Conservation (phyloP, 2,329 filamentous ascomycete genomes). For the Aspergillus brunneoviolaceus region DNA sequence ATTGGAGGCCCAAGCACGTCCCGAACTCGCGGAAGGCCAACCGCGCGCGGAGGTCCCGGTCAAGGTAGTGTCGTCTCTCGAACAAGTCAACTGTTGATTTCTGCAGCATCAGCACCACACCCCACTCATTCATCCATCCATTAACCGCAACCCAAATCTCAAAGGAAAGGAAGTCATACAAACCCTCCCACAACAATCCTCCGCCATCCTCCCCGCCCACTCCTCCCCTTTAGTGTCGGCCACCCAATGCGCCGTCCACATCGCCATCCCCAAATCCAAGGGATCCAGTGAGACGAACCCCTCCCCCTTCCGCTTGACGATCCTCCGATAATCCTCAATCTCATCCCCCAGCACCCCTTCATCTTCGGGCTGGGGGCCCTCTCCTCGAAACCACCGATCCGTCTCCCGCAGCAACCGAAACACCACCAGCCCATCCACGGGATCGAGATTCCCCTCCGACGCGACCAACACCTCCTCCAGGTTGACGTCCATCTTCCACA, state of each 20-base stretch:
- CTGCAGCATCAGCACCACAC: neutral
- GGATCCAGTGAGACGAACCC: constrained; percentile 50
- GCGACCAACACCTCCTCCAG: constrained; percentile 49
- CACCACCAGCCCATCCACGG: constrained; percentile 55
- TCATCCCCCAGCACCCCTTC: constrained; percentile 46
- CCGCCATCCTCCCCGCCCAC: constrained; percentile 48
- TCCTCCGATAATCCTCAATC: constrained; percentile 53
- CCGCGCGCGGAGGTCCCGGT: constrained; percentile 35
- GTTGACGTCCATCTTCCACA: constrained; percentile 59
- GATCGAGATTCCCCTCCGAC: constrained; percentile 57
- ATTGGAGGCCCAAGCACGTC: constrained; percentile 50
- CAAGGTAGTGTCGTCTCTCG: constrained; percentile 36
- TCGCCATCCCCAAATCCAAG: constrained; percentile 60
- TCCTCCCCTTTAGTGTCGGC: constrained; percentile 38
- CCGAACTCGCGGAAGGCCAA: constrained; percentile 59
- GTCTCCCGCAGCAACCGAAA: constrained; percentile 51
- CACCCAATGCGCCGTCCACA: constrained; percentile 58
- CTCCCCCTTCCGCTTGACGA: constrained; percentile 49
- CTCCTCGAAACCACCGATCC: constrained; percentile 25
- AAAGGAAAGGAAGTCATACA: constrained; percentile 26
- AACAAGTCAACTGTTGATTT: constrained; percentile 34
- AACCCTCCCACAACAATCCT: constrained; percentile 37
- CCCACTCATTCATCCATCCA: too few relatives aligned
- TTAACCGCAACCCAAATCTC: neutral
- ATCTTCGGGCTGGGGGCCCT: neutral